Base-by-base conservation (phyloP, 2,329 filamentous ascomycete species). In the Cytospora mali region DNA sequence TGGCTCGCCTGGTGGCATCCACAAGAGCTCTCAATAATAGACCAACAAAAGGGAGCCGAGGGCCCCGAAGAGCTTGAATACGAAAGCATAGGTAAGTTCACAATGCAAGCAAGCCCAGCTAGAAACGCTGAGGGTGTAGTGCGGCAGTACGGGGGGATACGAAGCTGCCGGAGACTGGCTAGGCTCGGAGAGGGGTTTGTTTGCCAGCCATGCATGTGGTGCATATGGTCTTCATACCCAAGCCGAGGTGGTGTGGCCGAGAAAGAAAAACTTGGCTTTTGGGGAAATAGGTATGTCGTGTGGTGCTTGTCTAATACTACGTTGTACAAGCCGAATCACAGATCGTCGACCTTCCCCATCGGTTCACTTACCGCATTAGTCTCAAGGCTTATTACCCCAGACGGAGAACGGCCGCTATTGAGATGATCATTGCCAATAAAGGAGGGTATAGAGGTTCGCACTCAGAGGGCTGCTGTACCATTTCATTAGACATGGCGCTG, bases 301-400 rank as follows among this genome's bases (percentile, higher is more conserved):
- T 46, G 10, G 18, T 11, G n/a, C 23, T 13, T 46, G 23, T 23
- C 6, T 21, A 21, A 6, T 23, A 46, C 42, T 46, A n/a, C 42
- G 23, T 46, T 5, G 18, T 18, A 46, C 16, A 23, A 13, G 33
- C 57, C 57, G 57, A 48, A 50, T 54, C 50, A n/a, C 35, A 28
- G 57, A 53, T 59, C 57, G 57, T 28, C 57, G 27, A 28, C 35
- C 57, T 54, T 23, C 21, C 50, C 6, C 25, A 21, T 54, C 57
- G 57, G 49, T 21, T 54, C 27, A 60, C 35, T 27, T 60, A 48
- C 57, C 57, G 57, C 27, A 54, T 60, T 60, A 39, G 50, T 48
- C 50, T 35, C 50, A 60, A 54, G 57, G 52, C 49, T 33, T 50
- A 16, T 33, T 35, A 31, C 46, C n/a, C 50, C 57, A 46, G 25